Conservation (phyloP, 148 eudicot genomes). For the Rhododendron ferrugineum region DNA sequence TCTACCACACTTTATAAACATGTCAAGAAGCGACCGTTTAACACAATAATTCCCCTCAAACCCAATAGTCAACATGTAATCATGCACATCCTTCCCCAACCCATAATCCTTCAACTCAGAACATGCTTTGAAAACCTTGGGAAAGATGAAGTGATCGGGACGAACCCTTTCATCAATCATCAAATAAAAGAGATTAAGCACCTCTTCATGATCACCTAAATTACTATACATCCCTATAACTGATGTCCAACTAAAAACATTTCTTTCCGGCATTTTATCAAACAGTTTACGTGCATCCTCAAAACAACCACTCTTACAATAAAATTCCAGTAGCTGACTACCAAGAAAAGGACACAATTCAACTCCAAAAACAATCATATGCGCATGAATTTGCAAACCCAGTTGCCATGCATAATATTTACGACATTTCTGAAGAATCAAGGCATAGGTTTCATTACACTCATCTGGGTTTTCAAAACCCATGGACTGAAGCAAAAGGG, state of each 20-base stretch:
- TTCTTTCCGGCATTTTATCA: slow-evolving; percentile 15
- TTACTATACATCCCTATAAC: slow-evolving; percentile 13
- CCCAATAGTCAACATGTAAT: slow-evolving; percentile 17
- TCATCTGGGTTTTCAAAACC: slow-evolving; percentile 15
- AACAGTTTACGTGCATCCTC: slow-evolving; percentile 10
- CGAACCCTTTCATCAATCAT: slow-evolving; percentile 13
- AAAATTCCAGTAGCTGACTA: slow-evolving; percentile 9
- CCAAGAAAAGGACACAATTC: slow-evolving; percentile 12
- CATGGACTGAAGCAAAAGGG: slow-evolving; percentile 7
- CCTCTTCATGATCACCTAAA: slow-evolving; percentile 15
- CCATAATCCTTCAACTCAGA: slow-evolving; percentile 16
- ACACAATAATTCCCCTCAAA: slow-evolving; percentile 16
- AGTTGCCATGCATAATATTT: slow-evolving; percentile 3
- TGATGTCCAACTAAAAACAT: slow-evolving; percentile 19
- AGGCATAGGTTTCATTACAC: slow-evolving; percentile 10
- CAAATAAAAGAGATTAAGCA: slow-evolving; percentile 9
- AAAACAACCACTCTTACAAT: not conserved
- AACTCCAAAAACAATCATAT: slow-evolving; percentile 9
- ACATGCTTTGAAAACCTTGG: slow-evolving; percentile 20
- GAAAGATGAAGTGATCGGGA: slow-evolving; percentile 21
- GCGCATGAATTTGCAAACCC: slow-evolving; percentile 20
- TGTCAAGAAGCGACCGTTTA: slow-evolving; percentile 10
- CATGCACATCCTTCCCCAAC: slow-evolving; percentile 13
- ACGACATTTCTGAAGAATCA: slow-evolving; percentile 12
- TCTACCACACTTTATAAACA: slow-evolving; percentile 20